These are phyloP conservation scores for Colletotrichum horii DNA, from an alignment of 2,329 filamentous ascomycete species.

Conservation along the genomic window DNA sequence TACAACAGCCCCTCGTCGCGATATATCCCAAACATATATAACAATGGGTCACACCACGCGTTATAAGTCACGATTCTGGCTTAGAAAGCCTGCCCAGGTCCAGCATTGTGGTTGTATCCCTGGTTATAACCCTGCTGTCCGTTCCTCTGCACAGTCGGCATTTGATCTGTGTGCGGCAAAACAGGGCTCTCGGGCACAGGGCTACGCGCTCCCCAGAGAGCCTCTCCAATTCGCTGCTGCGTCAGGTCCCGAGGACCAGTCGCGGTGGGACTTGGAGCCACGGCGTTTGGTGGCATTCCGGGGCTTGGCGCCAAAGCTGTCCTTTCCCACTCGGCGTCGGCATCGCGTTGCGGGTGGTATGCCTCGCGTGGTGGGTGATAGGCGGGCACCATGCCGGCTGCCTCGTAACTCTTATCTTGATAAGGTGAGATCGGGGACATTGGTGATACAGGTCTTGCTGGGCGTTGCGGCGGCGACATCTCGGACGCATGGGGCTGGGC, in stretches of 20 bases:
- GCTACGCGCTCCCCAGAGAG: slow-evolving; percentile 33
- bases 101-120: neutral
- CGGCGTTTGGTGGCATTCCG: neutral
- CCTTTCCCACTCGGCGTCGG: slow-evolving; percentile 1
- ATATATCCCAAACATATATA: neutral
- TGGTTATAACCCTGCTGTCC: neutral
- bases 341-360: neutral
- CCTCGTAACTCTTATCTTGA: slow-evolving; percentile 5
- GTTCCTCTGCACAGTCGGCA: neutral
- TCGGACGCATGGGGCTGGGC: slow-evolving; percentile 29
- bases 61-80: too few species aligned
- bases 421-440: slow-evolving; percentile 9
- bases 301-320: slow-evolving; percentile 14
- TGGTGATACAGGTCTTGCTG: neutral
- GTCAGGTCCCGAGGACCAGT: slow-evolving; percentile 30
- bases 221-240: slow-evolving; percentile 35
- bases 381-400: neutral
- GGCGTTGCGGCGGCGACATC: slow-evolving; percentile 12
- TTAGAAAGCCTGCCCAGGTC: neutral
- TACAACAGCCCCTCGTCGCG: neutral
- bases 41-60: too few species aligned
- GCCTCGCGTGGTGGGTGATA: neutral
- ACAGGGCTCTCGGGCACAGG: slow-evolving; percentile 11
- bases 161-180: neutral
- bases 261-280: neutral